Percentiles rank a stretch among this genome's conserved stretches.
Evolutionary conservation across 305 asterid species (phyloP).

Genomic region (Fraxinus paxiana): DNA sequence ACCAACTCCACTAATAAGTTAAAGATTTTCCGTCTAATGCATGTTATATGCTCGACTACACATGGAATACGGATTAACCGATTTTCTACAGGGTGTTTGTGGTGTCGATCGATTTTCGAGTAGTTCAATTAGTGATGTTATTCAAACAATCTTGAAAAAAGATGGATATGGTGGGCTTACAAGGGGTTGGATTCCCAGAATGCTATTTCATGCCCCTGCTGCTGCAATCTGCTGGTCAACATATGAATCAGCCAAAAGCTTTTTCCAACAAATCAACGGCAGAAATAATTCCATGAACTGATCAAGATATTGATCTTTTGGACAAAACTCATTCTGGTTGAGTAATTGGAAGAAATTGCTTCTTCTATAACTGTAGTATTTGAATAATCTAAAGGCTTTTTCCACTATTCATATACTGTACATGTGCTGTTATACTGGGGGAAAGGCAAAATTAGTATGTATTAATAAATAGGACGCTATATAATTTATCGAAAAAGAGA

Average conservation of each 20-base stretch:
- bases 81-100: constrained; percentile 42
- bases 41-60: too few relatives aligned
- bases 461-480: background rate
- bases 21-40: background rate
- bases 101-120: constrained; percentile 65
- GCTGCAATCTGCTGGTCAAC: constrained; percentile 95
- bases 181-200: constrained; percentile 84
- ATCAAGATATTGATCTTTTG: background rate
- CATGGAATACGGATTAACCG: too few relatives aligned
- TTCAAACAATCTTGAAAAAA: constrained; percentile 43
- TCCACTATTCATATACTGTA: background rate
- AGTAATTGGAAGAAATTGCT: background rate
- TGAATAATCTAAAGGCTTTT: constrained; percentile 11
- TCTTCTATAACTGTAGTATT: background rate
- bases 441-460: background rate
- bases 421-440: background rate
- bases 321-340: constrained; percentile 13
- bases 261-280: constrained; percentile 45
- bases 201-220: constrained; percentile 91
- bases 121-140: constrained; percentile 57
- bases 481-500: background rate
- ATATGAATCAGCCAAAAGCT: constrained; percentile 61
- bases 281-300: background rate
- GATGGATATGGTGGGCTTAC: constrained; percentile 74
- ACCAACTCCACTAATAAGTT: background rate